Evolutionary conservation across 192 early-diverging fungal genomes (phyloP).

Genomic region (Glomus cerebriforme): DNA sequence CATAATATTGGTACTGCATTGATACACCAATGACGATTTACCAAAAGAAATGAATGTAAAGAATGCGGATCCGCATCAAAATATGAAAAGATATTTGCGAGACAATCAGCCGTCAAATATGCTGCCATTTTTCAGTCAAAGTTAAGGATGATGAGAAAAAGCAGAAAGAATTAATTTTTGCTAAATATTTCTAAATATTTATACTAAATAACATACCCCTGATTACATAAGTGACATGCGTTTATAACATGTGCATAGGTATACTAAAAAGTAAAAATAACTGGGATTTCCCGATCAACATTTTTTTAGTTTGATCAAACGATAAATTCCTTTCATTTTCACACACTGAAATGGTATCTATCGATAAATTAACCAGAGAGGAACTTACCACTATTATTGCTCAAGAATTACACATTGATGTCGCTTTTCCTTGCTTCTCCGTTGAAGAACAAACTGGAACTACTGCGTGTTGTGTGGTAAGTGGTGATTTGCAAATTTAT

Average conservation of each 20-base stretch:
- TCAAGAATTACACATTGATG: constrained; percentile 52
- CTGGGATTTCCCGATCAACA: no score
- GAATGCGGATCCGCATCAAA: neutral
- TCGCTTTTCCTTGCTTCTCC: constrained; percentile 59
- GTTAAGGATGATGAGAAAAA: neutral
- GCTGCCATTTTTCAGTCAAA: neutral
- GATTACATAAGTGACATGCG: no score
- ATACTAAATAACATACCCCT: no score
- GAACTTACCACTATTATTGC: constrained; percentile 46
- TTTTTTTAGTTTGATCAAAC: no score
- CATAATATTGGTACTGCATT: neutral
- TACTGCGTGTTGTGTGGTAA: constrained; percentile 59
- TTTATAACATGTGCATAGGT: no score
- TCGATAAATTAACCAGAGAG: constrained; percentile 21
- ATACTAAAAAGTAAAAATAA: no score
- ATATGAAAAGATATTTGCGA: neutral
- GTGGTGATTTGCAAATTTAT: neutral
- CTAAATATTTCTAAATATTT: no score
- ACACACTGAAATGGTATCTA: constrained; percentile 18
- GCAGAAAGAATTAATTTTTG: neutral
- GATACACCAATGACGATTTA: neutral
- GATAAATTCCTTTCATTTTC: neutral
- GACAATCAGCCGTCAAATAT: constrained; percentile 11
- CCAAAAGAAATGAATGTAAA: constrained; percentile 23
- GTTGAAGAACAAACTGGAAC: constrained; percentile 47